These are phyloP conservation scores for Pichia sp. DNA, from an alignment of 1,139 yeast genomes.

Conservation along the genomic window DNA sequence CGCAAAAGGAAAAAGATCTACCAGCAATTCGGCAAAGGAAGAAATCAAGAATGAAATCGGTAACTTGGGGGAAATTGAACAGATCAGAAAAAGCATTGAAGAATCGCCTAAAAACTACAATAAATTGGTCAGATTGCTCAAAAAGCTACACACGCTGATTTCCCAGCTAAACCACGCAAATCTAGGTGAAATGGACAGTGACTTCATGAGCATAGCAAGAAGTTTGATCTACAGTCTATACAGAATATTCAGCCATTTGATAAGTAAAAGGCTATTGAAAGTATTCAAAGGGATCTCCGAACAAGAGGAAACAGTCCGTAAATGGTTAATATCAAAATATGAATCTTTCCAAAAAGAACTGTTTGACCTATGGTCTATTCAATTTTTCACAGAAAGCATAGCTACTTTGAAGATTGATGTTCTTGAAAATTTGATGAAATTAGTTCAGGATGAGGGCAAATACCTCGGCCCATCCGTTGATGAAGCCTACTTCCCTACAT, in stretches of 20 bases:
- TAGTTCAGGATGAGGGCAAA: slow-evolving; percentile 56
- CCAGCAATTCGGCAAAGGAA: background rate
- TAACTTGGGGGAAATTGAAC: slow-evolving; percentile 34
- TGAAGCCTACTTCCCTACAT: slow-evolving; percentile 60
- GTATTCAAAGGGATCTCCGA: slow-evolving; percentile 39
- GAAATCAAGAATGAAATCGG: slow-evolving; percentile 12
- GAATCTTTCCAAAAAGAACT: slow-evolving; percentile 47
- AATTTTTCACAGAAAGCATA: slow-evolving; percentile 28
- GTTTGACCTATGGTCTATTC: slow-evolving; percentile 36
- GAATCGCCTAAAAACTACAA: slow-evolving; percentile 48
- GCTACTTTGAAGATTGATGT: slow-evolving; percentile 56
- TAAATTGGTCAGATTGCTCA: slow-evolving; percentile 44
- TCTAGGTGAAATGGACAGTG: slow-evolving; percentile 28
- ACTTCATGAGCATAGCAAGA: slow-evolving; percentile 40
- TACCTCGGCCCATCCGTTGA: slow-evolving; percentile 47
- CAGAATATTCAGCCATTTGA: slow-evolving; percentile 54
- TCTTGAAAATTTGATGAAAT: slow-evolving; percentile 58
- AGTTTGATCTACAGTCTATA: slow-evolving; percentile 48
- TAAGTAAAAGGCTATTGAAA: slow-evolving; percentile 22
- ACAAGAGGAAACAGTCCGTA: slow-evolving; percentile 43
- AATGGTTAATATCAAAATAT: slow-evolving; percentile 65
- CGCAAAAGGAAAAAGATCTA: slow-evolving; percentile 2
- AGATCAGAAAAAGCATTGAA: slow-evolving; percentile 34
- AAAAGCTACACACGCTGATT: slow-evolving; percentile 35
- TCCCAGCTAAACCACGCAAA: background rate